These are phyloP conservation scores for Phytophthora megakarya DNA, from an alignment of 352 stramenopile genomes.

Conservation along the genomic window DNA sequence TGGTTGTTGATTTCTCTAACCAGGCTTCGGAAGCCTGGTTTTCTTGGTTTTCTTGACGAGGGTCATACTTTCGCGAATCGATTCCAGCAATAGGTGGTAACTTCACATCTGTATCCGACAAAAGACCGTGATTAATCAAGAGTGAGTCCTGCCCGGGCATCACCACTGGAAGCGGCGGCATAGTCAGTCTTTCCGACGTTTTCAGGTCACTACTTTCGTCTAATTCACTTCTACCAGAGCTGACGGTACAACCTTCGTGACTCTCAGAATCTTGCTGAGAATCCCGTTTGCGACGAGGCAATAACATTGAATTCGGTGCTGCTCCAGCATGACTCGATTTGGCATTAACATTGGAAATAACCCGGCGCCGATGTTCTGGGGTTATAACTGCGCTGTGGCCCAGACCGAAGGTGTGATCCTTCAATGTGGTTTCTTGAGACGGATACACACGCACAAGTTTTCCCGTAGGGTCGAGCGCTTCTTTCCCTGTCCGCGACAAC, in stretches of 20 bases:
- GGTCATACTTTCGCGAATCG: background rate
- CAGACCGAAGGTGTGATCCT: constrained; percentile 73
- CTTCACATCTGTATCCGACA: constrained; percentile 24
- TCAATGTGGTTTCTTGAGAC: constrained; percentile 75
- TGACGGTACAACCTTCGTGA: background rate
- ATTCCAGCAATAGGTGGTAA: constrained; percentile 20
- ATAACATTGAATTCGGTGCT: constrained; percentile 28
- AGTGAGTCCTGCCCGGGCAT: constrained; percentile 39
- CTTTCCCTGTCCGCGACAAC: constrained; percentile 54
- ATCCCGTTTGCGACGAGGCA: constrained; percentile 20
- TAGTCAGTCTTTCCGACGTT: constrained; percentile 3
- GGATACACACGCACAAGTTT: constrained; percentile 68
- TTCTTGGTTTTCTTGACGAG: constrained; percentile 22
- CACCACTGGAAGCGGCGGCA: constrained; percentile 22
- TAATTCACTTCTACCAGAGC: constrained; percentile 13
- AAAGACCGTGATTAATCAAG: constrained; percentile 38
- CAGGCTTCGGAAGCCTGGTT: constrained; percentile 2
- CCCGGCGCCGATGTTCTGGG: constrained; percentile 37
- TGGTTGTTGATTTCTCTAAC: constrained; percentile 2
- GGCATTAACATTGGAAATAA: constrained; percentile 52
- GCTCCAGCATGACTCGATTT: constrained; percentile 44
- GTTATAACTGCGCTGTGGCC: constrained; percentile 56
- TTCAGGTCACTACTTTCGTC: constrained; percentile 11
- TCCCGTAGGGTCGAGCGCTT: constrained; percentile 65
- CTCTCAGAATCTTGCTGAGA: constrained; percentile 11